These are phyloP conservation scores for Phytophthora hybrid DNA, from an alignment of 352 stramenopile genomes.

Conservation along the genomic window DNA sequence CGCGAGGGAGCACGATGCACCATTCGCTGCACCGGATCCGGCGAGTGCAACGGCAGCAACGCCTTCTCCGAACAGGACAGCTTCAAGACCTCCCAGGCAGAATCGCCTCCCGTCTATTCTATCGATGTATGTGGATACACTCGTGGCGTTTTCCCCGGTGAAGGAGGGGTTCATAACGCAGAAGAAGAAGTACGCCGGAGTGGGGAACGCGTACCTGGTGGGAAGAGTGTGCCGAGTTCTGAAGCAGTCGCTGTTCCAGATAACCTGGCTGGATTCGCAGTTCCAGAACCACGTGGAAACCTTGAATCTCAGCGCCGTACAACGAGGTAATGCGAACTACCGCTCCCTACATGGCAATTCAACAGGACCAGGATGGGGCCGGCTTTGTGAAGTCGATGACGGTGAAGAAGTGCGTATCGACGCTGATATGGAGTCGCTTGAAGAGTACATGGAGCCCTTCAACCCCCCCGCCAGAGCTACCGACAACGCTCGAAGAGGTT, in stretches of 20 bases:
- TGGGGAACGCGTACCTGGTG: too few relatives aligned
- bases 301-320: not conserved
- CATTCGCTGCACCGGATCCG: too few relatives aligned
- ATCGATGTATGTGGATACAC: constrained; percentile 9
- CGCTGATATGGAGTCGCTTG: not conserved
- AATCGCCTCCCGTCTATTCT: not conserved
- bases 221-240: not conserved
- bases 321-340: constrained; percentile 15
- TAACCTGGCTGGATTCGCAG: constrained; percentile 14
- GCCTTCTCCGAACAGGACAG: too few relatives aligned
- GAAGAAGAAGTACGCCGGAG: too few relatives aligned
- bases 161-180: not conserved
- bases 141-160: constrained; percentile 16
- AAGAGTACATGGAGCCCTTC: constrained; percentile 4
- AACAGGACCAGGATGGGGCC: not conserved
- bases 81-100: not conserved
- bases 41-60: too few relatives aligned
- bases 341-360: not conserved
- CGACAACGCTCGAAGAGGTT: not conserved
- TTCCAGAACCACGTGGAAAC: constrained; percentile 14
- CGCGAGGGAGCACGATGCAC: too few relatives aligned
- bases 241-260: constrained; percentile 13
- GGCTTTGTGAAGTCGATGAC: constrained; percentile 11
- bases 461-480: constrained; percentile 4
- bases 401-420: constrained; percentile 3